Evolutionary conservation across 73 alveolate genomes (phyloP), one percentile per base, ranked within the genome.

Genomic region (Paraurostyla sp.): DNA sequence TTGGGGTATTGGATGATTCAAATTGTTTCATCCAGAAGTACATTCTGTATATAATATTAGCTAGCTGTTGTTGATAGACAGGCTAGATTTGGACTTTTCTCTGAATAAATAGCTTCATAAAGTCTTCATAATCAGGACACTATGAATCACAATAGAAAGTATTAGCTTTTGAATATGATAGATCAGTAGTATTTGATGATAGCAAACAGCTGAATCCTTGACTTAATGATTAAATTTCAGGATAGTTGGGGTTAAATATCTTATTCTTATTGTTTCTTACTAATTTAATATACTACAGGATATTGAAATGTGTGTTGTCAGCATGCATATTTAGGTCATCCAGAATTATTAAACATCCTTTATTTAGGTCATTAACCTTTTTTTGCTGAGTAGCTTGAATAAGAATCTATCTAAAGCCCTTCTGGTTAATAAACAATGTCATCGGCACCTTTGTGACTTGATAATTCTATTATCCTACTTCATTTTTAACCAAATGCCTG

Each of bases 361-460:
- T 15, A 15, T 50, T 32, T 35, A 11, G 48, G 51, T 23, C 68
- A 3, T 48, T 3, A 16, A 13, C 15, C 30, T 15, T 29, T 2
- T 13, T 2, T 3, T 13, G 6, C 27, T 22, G 23, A 48, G 15
- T 46, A n/a, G n/a, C 46, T 49, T 11, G 7, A 22, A 0, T 18
- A 16, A 73, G 71, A 1, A 73, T 3, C 42, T 6, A 6, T 73
- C 71, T 73, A 15, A 73, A 0, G 20, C 71, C 13, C 20, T 45
- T 73, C 29, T 73, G 27, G 46, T 68, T 45, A 6, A 73, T 27
- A 36, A 73, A 73, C 18, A 68, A 73, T 0, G 86, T 43, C 23
- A 73, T 43, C 11, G 86, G 86, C 6, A 73, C 51, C 46, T 29
- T 73, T 6, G 46, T 42, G 4, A 49, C 86, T 48, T 43, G n/a